These are phyloP conservation scores for Cicer arietinum DNA, from an alignment of 306 rosid genomes.

Conservation along the genomic window DNA sequence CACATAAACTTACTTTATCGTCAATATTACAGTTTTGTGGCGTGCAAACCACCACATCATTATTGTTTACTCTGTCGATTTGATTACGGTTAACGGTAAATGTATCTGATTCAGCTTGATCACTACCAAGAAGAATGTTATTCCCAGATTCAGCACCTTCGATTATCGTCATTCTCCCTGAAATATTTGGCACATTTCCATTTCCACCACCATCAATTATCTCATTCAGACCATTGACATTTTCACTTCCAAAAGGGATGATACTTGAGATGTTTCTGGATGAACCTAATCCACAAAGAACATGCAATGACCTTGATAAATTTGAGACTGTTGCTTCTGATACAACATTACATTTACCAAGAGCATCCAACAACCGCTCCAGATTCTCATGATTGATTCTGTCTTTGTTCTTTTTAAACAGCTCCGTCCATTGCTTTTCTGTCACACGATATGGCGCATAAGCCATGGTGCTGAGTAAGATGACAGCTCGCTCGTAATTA, in stretches of 20 bases:
- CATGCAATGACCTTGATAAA: constrained; percentile 64
- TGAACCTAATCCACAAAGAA: constrained; percentile 52
- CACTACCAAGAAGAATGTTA: constrained; percentile 41
- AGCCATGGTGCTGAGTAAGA: constrained; percentile 69
- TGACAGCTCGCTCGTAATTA: constrained; percentile 65
- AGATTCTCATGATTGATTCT: constrained; percentile 57
- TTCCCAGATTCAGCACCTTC: constrained; percentile 43
- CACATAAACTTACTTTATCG: constrained; percentile 29
- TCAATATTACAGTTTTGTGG: constrained; percentile 40
- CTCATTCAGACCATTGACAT: constrained; percentile 34
- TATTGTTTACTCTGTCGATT: constrained; percentile 33
- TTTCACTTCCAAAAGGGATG: constrained; percentile 41
- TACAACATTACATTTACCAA: constrained; percentile 54
- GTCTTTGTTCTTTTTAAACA: constrained; percentile 60
- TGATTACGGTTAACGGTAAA: constrained; percentile 38
- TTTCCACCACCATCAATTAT: constrained; percentile 38
- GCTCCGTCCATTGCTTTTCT: constrained; percentile 74
- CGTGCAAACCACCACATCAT: constrained; percentile 35
- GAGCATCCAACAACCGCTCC: constrained; percentile 56
- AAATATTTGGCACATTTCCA: constrained; percentile 34
- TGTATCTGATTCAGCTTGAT: constrained; percentile 15
- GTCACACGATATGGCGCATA: constrained; percentile 81
- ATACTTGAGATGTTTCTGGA: constrained; percentile 48
- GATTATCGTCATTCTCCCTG: constrained; percentile 29
- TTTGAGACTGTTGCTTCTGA: constrained; percentile 76